Evolutionary conservation across 305 asterid species (phyloP), one percentile per base, ranked within the genome.

Genomic region (Fraxinus angustifolia): DNA sequence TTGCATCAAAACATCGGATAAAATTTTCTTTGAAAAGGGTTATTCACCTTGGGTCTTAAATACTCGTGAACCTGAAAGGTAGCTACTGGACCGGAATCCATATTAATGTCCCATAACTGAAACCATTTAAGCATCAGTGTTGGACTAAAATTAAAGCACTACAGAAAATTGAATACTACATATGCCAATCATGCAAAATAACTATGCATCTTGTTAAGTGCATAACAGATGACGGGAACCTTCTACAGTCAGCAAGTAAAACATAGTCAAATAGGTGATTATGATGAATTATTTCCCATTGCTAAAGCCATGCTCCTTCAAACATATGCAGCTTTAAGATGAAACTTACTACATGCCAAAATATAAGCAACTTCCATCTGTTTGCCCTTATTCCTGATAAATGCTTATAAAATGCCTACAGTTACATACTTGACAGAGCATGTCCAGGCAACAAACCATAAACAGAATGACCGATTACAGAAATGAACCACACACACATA

Each of bases 21-120:
- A 78, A 81, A 76, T 78, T 73, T 62, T 62, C 33, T 21, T 14
- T 34, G 81, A 80, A 45, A 75, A 36, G 73, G 12, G 45, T 80
- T 77, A 76, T 75, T 88, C 85, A 96, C 99, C 99, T 92, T 94
- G 56, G 99, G 97, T 90, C 97, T 93, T 87, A 96, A 87, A 89
- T 94, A 80, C 87, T 96, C 99, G 21, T 96, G 99, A 86, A 96
- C 99, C 91, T 94, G 97, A 90, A 88, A 96, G 71, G 98, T 96
- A 21, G 97, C 73, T 77, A 96, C 99, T 75, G 99, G 99, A 78
- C 97, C 97, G 74, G 99, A 90, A 89, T 95, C 98, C 99, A 94
- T 95, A 83, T 95, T 95, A 48, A 96, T 88, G 84, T 96, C 99
- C 99, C 99, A 96, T 81, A 96, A 85, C 99, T 96, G 93, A 87